Evolutionary conservation across 2,329 filamentous ascomycete genomes (phyloP).

Genomic region (Spiromastix sp.): DNA sequence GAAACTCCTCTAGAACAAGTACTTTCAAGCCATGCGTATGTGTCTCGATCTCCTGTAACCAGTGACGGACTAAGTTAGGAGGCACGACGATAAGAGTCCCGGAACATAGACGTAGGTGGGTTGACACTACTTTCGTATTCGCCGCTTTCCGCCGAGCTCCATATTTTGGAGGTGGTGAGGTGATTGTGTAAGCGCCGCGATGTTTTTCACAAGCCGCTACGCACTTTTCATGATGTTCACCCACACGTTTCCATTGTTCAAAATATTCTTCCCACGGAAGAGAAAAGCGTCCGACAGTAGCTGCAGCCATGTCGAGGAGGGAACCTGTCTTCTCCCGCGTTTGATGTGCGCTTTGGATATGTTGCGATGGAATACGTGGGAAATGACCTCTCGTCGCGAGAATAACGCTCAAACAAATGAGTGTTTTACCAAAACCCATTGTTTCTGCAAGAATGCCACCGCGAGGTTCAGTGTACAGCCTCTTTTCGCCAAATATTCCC

Average conservation of each 20-base stretch:
- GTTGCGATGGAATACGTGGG: constrained; percentile 54
- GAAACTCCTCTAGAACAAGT: constrained; percentile 48
- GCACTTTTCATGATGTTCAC: constrained; percentile 45
- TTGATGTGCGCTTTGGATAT: constrained; percentile 35
- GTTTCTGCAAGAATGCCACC: constrained; percentile 49
- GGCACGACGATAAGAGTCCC: constrained; percentile 73
- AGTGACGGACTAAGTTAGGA: constrained; percentile 72
- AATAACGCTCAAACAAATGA: constrained; percentile 72
- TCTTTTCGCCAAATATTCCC: constrained; percentile 53
- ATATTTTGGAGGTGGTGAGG: constrained; percentile 30
- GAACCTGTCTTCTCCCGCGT: constrained; percentile 45
- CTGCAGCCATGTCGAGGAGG: constrained; percentile 66
- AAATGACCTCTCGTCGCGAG: constrained; percentile 63
- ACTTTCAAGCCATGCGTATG: constrained; percentile 61
- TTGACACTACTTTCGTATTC: constrained; percentile 12
- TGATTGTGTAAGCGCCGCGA: constrained; percentile 49
- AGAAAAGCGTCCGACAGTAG: constrained; percentile 53
- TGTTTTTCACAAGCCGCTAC: constrained; percentile 47
- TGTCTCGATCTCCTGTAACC: constrained; percentile 68
- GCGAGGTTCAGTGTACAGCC: constrained; percentile 60
- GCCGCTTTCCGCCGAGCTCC: constrained; percentile 34
- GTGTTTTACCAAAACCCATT: constrained; percentile 64
- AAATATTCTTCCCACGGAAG: constrained; percentile 63
- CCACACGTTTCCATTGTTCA: constrained; percentile 38
- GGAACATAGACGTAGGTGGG: constrained; percentile 19